phyloP scores from a whole-genome alignment of 306 rosid species.

The Vigna nakashimae region DNA sequence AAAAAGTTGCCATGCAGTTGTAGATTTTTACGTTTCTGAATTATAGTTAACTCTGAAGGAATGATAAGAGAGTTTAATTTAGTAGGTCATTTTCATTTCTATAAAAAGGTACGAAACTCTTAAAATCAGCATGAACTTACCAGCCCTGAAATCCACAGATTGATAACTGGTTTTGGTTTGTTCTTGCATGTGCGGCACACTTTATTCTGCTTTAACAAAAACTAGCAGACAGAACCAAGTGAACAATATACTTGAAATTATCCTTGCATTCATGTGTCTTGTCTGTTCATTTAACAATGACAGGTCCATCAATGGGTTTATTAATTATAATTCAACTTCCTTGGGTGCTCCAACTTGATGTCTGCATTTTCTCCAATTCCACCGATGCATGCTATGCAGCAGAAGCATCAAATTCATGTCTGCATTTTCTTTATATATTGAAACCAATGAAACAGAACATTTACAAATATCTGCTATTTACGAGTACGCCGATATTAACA shows the following conservation, averaged over 20 bases:
- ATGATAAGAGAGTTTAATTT: slow-evolving; percentile 9
- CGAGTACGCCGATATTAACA: slow-evolving; percentile 14
- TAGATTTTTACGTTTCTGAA: too few species aligned
- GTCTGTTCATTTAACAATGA: slow-evolving; percentile 33
- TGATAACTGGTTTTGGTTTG: slow-evolving; percentile 26
- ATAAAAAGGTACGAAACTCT: neutral
- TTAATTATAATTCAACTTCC: slow-evolving; percentile 4
- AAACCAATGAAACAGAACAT: slow-evolving; percentile 26
- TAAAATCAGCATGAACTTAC: neutral
- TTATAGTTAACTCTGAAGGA: neutral
- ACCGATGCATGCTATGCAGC: neutral
- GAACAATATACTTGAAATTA: neutral
- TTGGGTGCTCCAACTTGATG: neutral
- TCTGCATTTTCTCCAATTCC: neutral
- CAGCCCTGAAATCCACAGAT: slow-evolving; percentile 8
- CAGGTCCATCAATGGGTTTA: neutral
- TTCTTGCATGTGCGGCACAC: slow-evolving; percentile 5
- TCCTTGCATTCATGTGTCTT: neutral
- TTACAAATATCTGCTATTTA: slow-evolving; percentile 23
- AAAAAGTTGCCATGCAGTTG: too few species aligned
- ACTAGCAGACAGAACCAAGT: slow-evolving; percentile 20
- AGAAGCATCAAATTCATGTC: slow-evolving; percentile 16
- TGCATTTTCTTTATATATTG: neutral
- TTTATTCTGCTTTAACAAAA: slow-evolving; percentile 29
- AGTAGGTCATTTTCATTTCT: neutral